phyloP scores from a whole-genome alignment of 768 basidiomycete genomes.

The Hygrophorus russula region DNA sequence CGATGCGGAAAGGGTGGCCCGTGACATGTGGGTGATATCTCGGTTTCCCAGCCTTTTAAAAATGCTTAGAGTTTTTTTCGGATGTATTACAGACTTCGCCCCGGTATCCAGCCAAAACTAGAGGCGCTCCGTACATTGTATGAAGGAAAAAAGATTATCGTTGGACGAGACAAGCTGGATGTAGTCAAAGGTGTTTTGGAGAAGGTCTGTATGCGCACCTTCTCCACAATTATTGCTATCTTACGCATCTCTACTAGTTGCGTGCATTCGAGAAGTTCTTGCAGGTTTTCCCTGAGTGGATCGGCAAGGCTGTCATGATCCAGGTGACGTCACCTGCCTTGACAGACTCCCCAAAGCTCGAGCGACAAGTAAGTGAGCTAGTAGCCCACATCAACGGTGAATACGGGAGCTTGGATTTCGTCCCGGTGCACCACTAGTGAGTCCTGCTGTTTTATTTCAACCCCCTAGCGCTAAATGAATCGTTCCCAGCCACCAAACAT shows the following conservation, averaged over 20 bases:
- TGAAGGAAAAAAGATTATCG: conserved; percentile 96
- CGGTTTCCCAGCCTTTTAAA: neutral
- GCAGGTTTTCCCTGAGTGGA: conserved; percentile 91
- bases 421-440: conserved; percentile 96
- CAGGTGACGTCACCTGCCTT: conserved; percentile 93
- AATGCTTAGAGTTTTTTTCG: neutral
- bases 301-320: conserved; percentile 77
- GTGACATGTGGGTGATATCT: conserved; percentile 49
- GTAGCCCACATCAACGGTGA: conserved; percentile 94
- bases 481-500: conserved; percentile 72
- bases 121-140: conserved; percentile 77
- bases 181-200: conserved; percentile 98
- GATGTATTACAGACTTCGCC: conserved; percentile 38
- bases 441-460: conserved; percentile 19
- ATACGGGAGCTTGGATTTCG: conserved; percentile 89
- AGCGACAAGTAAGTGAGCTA: conserved; percentile 86
- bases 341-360: conserved; percentile 87
- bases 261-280: conserved; percentile 93
- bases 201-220: conserved; percentile 44
- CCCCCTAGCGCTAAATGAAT: neutral
- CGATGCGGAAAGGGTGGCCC: conserved; percentile 80
- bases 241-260: conserved; percentile 36
- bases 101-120: conserved; percentile 85
- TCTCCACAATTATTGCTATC: neutral
- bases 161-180: conserved; percentile 94